Evolutionary conservation across 805 yeast species (phyloP).

Genomic region (Saccharomycopsis babjevae): DNA sequence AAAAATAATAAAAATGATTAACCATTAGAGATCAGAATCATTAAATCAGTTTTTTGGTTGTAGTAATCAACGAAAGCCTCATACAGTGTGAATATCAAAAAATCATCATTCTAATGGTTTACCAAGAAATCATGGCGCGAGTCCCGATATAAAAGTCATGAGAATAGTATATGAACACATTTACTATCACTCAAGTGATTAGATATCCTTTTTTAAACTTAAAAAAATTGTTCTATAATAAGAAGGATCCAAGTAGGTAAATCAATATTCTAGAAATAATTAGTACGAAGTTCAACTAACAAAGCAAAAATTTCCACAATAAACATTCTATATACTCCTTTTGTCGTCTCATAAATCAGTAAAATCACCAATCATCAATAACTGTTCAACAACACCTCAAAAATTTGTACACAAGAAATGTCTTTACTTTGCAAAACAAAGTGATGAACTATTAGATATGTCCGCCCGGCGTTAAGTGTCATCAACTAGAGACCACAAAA

Average conservation of each 20-base stretch:
- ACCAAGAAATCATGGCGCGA: background rate
- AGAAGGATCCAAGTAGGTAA: background rate
- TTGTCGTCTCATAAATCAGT: slow-evolving; percentile 6
- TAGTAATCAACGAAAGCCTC: slow-evolving; percentile 14
- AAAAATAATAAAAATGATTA: background rate
- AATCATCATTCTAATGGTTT: slow-evolving; percentile 11
- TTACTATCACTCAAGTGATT: background rate
- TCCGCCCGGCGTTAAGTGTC: slow-evolving; percentile 20
- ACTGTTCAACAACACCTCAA: slow-evolving; percentile 10
- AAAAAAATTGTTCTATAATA: background rate
- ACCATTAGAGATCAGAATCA: slow-evolving; percentile 14
- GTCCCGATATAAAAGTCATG: background rate
- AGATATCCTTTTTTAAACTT: background rate
- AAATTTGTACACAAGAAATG: slow-evolving; percentile 17
- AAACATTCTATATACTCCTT: too few species aligned
- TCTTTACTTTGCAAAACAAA: slow-evolving; percentile 9
- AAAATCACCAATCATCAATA: slow-evolving; percentile 16
- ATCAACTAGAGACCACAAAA: slow-evolving; percentile 6
- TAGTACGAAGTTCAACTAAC: background rate
- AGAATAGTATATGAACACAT: background rate
- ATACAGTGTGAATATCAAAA: slow-evolving; percentile 18
- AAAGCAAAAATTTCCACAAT: too few species aligned
- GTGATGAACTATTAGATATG: slow-evolving; percentile 10
- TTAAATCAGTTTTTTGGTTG: slow-evolving; percentile 17
- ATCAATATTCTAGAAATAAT: background rate